A percentile compares a stretch with the other conserved stretches of the same genome.
phyloP scores from a whole-genome alignment of 2,329 filamentous ascomycete genomes.

The Pyrenophora graminea region DNA sequence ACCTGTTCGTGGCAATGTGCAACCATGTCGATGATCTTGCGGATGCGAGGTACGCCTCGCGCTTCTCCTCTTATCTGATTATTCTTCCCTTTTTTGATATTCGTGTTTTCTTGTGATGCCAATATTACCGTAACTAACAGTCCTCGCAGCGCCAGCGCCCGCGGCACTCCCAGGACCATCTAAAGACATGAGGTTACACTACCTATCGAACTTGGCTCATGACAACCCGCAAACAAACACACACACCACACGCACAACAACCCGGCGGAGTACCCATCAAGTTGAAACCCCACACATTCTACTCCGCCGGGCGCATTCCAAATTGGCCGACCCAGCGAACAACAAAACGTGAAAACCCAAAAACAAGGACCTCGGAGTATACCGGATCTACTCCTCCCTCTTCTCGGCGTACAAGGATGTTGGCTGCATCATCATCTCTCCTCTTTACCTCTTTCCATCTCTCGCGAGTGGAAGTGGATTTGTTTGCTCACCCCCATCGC shows the following conservation, averaged over 20 bases:
- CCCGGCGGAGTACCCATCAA: slow-evolving; percentile 21
- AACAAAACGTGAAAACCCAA: slow-evolving; percentile 37
- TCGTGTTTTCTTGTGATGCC: slow-evolving; percentile 9
- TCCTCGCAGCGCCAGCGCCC: slow-evolving; percentile 19
- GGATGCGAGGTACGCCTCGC: slow-evolving; percentile 66
- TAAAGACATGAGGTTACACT: slow-evolving; percentile 21
- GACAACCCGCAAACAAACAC: slow-evolving; percentile 23
- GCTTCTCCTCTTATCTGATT: slow-evolving; percentile 19
- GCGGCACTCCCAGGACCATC: slow-evolving; percentile 36
- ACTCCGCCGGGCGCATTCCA: slow-evolving; percentile 17
- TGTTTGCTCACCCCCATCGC: slow-evolving; percentile 36
- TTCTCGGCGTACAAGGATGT: slow-evolving; percentile 30
- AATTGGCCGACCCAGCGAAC: slow-evolving; percentile 29
- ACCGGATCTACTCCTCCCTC: slow-evolving; percentile 34
- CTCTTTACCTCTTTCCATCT: slow-evolving; percentile 16
- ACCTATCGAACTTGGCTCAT: slow-evolving; percentile 13
- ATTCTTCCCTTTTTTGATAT: background rate
- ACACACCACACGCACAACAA: slow-evolving; percentile 12
- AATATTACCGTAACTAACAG: slow-evolving; percentile 18
- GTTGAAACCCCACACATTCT: slow-evolving; percentile 8
- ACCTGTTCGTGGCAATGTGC: slow-evolving; percentile 97
- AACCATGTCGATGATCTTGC: slow-evolving; percentile 97
- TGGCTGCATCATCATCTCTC: slow-evolving; percentile 27
- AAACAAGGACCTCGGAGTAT: slow-evolving; percentile 30
- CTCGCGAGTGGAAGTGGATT: slow-evolving; percentile 11